A percentile compares a stretch with the other conserved stretches of the same genome.
Conservation (phyloP, 2,329 filamentous ascomycete genomes). For the Emericellopsis cladophorae region DNA sequence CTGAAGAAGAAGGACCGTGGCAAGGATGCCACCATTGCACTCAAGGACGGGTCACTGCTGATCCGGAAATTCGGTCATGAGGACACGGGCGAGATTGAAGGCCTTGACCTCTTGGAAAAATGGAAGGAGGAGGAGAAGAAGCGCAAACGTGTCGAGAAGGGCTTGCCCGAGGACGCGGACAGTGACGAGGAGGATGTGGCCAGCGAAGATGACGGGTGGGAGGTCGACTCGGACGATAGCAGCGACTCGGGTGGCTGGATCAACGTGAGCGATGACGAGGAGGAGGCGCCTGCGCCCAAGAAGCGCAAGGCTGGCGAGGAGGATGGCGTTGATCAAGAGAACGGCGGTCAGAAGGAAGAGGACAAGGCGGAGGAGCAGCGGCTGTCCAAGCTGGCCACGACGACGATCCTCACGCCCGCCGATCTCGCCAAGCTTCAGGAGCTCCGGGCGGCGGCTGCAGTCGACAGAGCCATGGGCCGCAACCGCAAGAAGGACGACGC, state of each 20-base stretch:
- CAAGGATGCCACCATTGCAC: conserved; percentile 75
- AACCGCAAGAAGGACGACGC: conserved; percentile 33
- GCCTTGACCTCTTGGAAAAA: conserved; percentile 77
- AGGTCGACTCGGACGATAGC: conserved; percentile 46
- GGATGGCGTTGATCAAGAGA: conserved; percentile 17
- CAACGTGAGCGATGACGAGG: conserved; percentile 73
- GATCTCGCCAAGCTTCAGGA: conserved; percentile 92
- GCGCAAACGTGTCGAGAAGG: conserved; percentile 57
- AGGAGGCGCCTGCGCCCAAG: conserved; percentile 52
- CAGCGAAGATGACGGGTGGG: conserved; percentile 45
- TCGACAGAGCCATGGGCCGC: conserved; percentile 49
- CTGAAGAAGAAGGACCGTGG: conserved; percentile 83
- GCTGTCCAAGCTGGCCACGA: conserved; percentile 73
- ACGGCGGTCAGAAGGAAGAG: conserved; percentile 29
- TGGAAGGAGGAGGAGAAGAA: conserved; percentile 87
- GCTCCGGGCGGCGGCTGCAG: conserved; percentile 59
- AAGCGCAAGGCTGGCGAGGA: conserved; percentile 20
- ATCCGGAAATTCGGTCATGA: conserved; percentile 76
- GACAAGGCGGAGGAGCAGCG: conserved; percentile 31
- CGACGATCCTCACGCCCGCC: conserved; percentile 85
- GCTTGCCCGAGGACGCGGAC: conserved; percentile 48
- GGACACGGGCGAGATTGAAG: conserved; percentile 71
- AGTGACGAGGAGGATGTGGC: conserved; percentile 47
- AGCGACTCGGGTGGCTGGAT: conserved; percentile 83
- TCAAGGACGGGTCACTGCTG: conserved; percentile 63